phyloP scores from a whole-genome alignment of 495 filamentous ascomycete species.

The Hypoxylon intermedium region DNA sequence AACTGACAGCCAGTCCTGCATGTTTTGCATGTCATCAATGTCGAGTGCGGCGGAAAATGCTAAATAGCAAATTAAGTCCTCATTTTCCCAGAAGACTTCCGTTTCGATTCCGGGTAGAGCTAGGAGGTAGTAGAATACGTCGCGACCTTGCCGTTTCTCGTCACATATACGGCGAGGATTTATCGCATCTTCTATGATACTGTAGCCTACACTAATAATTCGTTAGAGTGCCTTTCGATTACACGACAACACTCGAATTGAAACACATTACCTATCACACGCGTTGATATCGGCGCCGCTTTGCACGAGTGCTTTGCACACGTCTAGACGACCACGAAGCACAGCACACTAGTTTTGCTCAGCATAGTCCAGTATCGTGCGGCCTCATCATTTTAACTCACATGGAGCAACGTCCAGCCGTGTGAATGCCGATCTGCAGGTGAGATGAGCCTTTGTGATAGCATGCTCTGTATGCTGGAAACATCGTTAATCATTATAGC shows the following conservation, averaged over 20 bases:
- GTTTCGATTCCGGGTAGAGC: not conserved
- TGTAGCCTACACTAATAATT: not conserved
- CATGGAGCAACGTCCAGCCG: not conserved
- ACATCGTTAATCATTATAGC: not conserved
- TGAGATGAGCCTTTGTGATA: constrained; percentile 6
- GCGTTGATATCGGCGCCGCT: constrained; percentile 26
- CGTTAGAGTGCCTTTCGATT: not conserved
- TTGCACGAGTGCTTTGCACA: constrained; percentile 14
- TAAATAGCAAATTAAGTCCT: not conserved
- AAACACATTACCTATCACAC: not conserved
- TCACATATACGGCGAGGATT: not conserved
- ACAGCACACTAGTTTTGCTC: not conserved
- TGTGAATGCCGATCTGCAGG: not conserved
- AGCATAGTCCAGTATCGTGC: not conserved
- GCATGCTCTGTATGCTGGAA: constrained; percentile 3
- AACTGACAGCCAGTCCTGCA: constrained; percentile 3
- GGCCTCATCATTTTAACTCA: constrained; percentile 1
- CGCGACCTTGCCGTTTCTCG: not conserved
- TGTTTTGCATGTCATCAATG: not conserved
- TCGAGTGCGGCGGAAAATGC: not conserved
- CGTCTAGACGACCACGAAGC: not conserved
- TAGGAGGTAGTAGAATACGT: constrained; percentile 16
- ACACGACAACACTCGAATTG: not conserved
- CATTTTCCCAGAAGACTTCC: not conserved
- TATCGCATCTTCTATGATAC: not conserved